Evolutionary conservation across 2,329 filamentous ascomycete species (phyloP), one percentile per base, ranked within the genome.

Genomic region (Diplodia scrobiculata): DNA sequence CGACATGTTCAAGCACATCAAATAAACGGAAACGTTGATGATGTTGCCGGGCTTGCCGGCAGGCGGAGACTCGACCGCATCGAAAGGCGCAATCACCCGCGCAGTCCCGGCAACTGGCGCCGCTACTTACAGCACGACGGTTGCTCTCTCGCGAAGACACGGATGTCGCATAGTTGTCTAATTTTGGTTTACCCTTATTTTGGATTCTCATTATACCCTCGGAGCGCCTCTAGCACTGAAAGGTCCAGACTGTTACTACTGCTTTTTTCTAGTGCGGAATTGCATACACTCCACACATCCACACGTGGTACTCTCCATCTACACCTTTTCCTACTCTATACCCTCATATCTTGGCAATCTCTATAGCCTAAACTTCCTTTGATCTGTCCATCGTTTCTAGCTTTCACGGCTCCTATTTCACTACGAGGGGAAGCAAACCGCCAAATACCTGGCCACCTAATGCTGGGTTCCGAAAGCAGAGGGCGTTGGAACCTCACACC

Each of bases 141-240:
- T 19, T 36, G 17, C 41, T 19, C 21, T 10, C 10, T n/a, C 45
- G 41, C 41, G 55, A 50, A 21, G 29, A 32, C 7, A 4, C 29
- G 29, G 5, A 9, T 3, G 41, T 54, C 52, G n/a, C 63, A 65
- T 50, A 55, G 34, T 58, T 58, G 13, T 50, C 47, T 55, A 38
- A 50, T 65, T 25, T 50, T 64, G 21, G 55, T 50, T 54, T 65
- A 25, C 19, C 36, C 19, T 65, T 58, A 62, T 50, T 65, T 65
- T 65, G 63, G 63, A 65, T 65, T 65, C 58, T 62, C 63, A 65
- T 65, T 65, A 65, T 65, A 65, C 63, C 63, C 63, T 65, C 63
- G 63, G 63, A 65, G 63, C 63, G 53, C 58, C 45, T 65, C 63
- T 50, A 65, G 63, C 53, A 55, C 51, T 65, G 63, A 65, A 65